A percentile compares a stretch with the other conserved stretches of the same genome.
These are phyloP conservation scores for Nitzschia sp. DNA, from an alignment of 108 stramenopile genomes.

Conservation along the genomic window DNA sequence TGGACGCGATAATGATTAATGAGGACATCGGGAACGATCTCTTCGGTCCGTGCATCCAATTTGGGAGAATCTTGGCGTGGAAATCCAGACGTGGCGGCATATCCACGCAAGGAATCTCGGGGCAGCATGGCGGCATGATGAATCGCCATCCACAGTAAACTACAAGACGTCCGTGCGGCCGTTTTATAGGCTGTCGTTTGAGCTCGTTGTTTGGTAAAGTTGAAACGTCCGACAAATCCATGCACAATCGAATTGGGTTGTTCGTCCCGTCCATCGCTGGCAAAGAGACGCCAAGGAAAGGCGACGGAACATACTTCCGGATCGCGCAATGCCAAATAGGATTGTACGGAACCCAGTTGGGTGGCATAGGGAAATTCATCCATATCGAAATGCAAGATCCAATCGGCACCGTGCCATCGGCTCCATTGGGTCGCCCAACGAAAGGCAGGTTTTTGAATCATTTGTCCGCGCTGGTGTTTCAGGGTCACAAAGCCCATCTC, in stretches of 20 bases:
- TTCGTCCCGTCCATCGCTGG: slow-evolving; percentile 10
- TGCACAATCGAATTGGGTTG: slow-evolving; percentile 10
- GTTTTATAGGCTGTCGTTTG: background rate
- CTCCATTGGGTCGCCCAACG: background rate
- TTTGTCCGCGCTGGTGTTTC: background rate
- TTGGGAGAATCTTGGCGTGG: background rate
- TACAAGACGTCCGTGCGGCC: background rate
- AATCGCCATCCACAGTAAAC: slow-evolving; percentile 9
- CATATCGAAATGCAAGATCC: slow-evolving; percentile 6
- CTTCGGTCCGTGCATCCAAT: background rate
- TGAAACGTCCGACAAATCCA: slow-evolving; percentile 11
- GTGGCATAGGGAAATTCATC: slow-evolving; percentile 23
- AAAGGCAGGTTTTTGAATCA: slow-evolving; percentile 5
- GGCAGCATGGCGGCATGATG: slow-evolving; percentile 8
- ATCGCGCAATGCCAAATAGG: slow-evolving; percentile 6
- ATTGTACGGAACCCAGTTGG: background rate
- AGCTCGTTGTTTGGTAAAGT: background rate
- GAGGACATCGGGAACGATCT: background rate
- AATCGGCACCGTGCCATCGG: background rate
- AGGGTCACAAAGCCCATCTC: background rate
- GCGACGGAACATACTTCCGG: slow-evolving; percentile 7
- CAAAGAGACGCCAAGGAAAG: slow-evolving; percentile 13
- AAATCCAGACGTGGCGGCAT: slow-evolving; percentile 1
- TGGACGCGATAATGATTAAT: slow-evolving; percentile 16
- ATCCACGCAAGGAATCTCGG: background rate